Evolutionary conservation across 306 rosid species (phyloP).

Genomic region (Trifolium repens): DNA sequence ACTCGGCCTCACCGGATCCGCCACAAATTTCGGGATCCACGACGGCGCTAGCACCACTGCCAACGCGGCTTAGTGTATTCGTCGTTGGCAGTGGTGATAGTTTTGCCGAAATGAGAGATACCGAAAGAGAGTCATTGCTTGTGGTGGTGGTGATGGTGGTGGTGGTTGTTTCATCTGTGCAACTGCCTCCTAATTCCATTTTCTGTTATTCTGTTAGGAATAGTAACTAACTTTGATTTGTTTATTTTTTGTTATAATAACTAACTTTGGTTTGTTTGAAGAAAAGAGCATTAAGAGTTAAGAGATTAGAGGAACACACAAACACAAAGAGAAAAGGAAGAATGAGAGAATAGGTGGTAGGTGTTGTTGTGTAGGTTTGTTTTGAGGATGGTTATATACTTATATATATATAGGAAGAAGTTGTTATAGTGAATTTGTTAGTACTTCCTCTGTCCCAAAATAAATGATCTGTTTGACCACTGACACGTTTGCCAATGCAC

Average conservation of each 20-base stretch:
- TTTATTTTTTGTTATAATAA: not conserved
- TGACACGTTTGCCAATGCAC: no score
- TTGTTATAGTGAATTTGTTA: not conserved
- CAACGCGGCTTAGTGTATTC: slow-evolving; percentile 58
- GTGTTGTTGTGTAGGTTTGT: slow-evolving; percentile 21
- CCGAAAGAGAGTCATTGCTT: slow-evolving; percentile 53
- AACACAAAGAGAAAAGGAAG: not conserved
- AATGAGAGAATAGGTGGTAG: slow-evolving; percentile 23
- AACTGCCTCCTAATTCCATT: slow-evolving; percentile 66
- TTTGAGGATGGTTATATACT: slow-evolving; percentile 50
- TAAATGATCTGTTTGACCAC: no score
- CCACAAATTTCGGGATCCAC: slow-evolving; percentile 46
- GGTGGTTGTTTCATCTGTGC: slow-evolving; percentile 67
- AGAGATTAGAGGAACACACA: not conserved
- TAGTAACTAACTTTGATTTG: not conserved
- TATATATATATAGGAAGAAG: slow-evolving; percentile 44
- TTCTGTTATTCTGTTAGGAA: slow-evolving; percentile 16
- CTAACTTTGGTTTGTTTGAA: slow-evolving; percentile 1
- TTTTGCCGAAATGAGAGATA: slow-evolving; percentile 48
- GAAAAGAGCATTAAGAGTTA: not conserved
- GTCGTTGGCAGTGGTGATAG: slow-evolving; percentile 45
- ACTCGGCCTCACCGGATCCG: slow-evolving; percentile 76
- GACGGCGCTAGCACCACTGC: slow-evolving; percentile 53
- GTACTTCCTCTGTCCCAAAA: no score
- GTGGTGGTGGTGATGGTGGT: slow-evolving; percentile 65